phyloP scores from a whole-genome alignment of 148 eudicot genomes.

The Diospyros lotus region DNA sequence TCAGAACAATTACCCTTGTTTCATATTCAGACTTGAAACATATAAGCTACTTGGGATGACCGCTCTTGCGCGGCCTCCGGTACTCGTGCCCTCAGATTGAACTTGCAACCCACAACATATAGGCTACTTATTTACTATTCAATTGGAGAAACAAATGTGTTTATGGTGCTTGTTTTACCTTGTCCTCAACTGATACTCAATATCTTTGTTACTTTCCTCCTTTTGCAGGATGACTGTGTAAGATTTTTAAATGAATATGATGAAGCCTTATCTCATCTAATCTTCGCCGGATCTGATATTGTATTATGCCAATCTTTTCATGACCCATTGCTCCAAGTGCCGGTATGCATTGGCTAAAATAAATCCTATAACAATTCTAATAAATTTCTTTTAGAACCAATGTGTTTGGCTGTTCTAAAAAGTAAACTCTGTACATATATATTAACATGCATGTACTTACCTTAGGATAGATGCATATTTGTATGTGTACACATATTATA shows the following conservation, averaged over 20 bases:
- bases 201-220: not conserved
- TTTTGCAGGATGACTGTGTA: slow-evolving; percentile 44
- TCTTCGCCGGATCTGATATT: slow-evolving; percentile 60
- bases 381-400: too few relatives aligned
- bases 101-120: too few relatives aligned
- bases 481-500: too few relatives aligned
- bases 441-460: too few relatives aligned
- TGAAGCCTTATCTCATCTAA: slow-evolving; percentile 46
- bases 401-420: too few relatives aligned
- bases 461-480: too few relatives aligned
- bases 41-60: not conserved
- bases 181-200: not conserved
- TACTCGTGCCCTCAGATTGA: too few relatives aligned
- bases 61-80: too few relatives aligned
- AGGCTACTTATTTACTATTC: not conserved
- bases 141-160: not conserved
- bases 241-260: slow-evolving; percentile 46
- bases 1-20: not conserved
- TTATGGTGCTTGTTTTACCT: slow-evolving; percentile 9
- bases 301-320: slow-evolving; percentile 54
- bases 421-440: too few relatives aligned
- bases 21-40: not conserved
- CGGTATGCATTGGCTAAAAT: slow-evolving; percentile 31
- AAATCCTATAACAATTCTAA: too few relatives aligned
- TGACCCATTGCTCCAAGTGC: slow-evolving; percentile 54